Conservation (phyloP, 495 filamentous ascomycete species). For the Eremomyces bilateralis region DNA sequence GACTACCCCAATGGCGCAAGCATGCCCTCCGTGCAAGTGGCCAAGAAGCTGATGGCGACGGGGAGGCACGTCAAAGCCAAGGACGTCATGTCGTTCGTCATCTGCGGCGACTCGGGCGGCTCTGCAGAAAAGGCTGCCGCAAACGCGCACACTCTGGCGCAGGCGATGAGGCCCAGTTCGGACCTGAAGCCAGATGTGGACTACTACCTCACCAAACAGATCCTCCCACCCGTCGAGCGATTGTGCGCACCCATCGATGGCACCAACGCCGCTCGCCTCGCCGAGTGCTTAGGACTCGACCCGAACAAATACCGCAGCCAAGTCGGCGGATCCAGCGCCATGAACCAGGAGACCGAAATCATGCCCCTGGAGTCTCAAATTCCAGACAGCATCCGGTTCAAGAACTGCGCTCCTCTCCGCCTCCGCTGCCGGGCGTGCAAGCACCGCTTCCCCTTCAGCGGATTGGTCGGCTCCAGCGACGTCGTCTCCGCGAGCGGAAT, state of each 20-base stretch:
- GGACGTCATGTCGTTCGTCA: slow-evolving; percentile 88
- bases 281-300: slow-evolving; percentile 85
- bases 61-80: slow-evolving; percentile 77
- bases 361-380: slow-evolving; percentile 85
- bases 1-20: slow-evolving; percentile 81
- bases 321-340: slow-evolving; percentile 20
- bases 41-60: slow-evolving; percentile 63
- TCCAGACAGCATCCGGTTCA: slow-evolving; percentile 68
- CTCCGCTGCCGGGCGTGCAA: slow-evolving; percentile 71
- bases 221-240: slow-evolving; percentile 94
- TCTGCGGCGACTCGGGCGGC: slow-evolving; percentile 55
- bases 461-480: slow-evolving; percentile 24
- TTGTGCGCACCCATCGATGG: slow-evolving; percentile 88
- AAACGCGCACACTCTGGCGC: slow-evolving; percentile 67
- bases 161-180: slow-evolving; percentile 55
- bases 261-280: slow-evolving; percentile 69
- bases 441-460: slow-evolving; percentile 46
- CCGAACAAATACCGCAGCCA: slow-evolving; percentile 59
- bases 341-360: slow-evolving; percentile 29
- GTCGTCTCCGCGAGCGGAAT: slow-evolving; percentile 42
- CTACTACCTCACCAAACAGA: slow-evolving; percentile 95
- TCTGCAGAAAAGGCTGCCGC: slow-evolving; percentile 59
- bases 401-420: slow-evolving; percentile 46
- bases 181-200: slow-evolving; percentile 66
- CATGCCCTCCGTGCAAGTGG: slow-evolving; percentile 97